Evolutionary conservation across 345 rosid genomes (phyloP), one percentile per base, ranked within the genome.

Genomic region (Psidium guajava): DNA sequence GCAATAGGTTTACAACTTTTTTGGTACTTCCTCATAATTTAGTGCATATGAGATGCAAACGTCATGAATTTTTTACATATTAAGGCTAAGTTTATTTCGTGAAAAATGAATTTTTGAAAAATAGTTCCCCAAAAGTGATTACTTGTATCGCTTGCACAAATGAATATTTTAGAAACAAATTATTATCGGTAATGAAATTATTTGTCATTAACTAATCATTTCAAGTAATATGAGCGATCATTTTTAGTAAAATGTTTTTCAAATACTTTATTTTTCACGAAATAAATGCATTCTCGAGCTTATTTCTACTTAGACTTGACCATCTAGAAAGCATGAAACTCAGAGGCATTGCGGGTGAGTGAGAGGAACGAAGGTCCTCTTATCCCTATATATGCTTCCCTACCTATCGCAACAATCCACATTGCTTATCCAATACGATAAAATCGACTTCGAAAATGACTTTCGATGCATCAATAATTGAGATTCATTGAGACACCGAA

Each of bases 401-500:
- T 18, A 32, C 0, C 0, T 8, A 24, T 32, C 6, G 6, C 25
- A 1, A 8, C 14, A 8, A 32, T 64, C 40, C 6, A 0, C 15
- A 64, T 64, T 4, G 3, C 40, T 69, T 0, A 28, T 28, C 10
- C 11, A 6, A 28, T 4, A 14, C 0, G 0, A 28, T 5, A 28
- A 40, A 61, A 3, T 61, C 9, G 13, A 4, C 20, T 69, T 0
- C 8, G 1, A 69, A 4, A 69, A 18, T 32, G 0, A 32, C 12
- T 64, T 3, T 4, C 3, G 1, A 32, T 5, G 2, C 24, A 32
- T 16, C 6, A 0, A 32, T 6, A 6, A 4, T 32, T 1, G 77
- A 64, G 24, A 64, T 32, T 32, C 0, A 0, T 0, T 18, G 24
- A 9, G 24, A 8, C 0, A 0, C 0, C 1, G 0, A 16, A 16